Evolutionary conservation across 257 asterid species (phyloP).

Genomic region (Nicotiana tabacum): DNA sequence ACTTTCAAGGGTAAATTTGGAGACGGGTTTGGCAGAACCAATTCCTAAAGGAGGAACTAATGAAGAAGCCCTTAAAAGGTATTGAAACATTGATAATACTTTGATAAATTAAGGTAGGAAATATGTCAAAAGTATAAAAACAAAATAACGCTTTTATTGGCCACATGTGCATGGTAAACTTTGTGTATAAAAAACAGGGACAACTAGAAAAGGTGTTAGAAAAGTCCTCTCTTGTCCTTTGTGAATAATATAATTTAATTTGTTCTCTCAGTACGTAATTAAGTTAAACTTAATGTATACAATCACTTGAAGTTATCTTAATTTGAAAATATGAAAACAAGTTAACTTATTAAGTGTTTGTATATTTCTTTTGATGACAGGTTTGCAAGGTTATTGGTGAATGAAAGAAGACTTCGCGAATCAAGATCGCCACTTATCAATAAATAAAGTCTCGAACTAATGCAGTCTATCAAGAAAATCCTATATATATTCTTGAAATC

Average conservation of each 20-base stretch:
- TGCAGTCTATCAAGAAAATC: neutral
- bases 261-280: too few species aligned
- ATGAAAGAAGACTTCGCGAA: slow-evolving; percentile 28
- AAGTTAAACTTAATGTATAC: too few species aligned
- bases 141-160: neutral
- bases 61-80: slow-evolving; percentile 37
- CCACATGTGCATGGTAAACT: too few species aligned
- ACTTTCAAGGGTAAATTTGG: slow-evolving; percentile 35
- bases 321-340: neutral
- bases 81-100: neutral
- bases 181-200: too few species aligned
- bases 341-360: neutral
- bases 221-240: neutral
- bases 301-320: too few species aligned
- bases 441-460: neutral
- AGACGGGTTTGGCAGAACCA: slow-evolving; percentile 37
- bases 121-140: neutral
- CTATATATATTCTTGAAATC: too few species aligned
- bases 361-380: slow-evolving; percentile 5
- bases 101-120: too few species aligned
- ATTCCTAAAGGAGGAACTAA: slow-evolving; percentile 39
- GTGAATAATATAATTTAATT: neutral
- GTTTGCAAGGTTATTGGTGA: slow-evolving; percentile 31
- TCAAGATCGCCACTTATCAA: neutral
- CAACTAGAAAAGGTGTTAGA: neutral